Evolutionary conservation across 345 rosid species (phyloP).

Genomic region (Triadica sebifera): DNA sequence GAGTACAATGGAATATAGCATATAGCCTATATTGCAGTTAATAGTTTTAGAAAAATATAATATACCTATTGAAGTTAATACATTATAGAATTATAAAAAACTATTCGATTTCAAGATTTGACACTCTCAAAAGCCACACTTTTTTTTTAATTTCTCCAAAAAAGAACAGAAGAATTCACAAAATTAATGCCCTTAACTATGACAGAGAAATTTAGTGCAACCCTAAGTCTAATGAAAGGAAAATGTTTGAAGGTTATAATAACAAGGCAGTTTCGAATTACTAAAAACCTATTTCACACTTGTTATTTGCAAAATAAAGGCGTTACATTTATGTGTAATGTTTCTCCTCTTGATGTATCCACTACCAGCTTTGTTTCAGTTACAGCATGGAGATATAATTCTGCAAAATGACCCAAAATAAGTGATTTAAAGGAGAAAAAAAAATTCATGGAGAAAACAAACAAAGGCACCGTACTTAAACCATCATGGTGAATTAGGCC

Average conservation of each 20-base stretch:
- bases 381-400: slow-evolving; percentile 70
- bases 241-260: not conserved
- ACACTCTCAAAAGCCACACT: not conserved
- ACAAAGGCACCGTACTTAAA: not conserved
- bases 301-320: not conserved
- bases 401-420: slow-evolving; percentile 32
- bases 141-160: not conserved
- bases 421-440: not conserved
- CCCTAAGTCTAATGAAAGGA: not conserved
- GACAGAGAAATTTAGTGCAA: slow-evolving; percentile 5
- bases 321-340: slow-evolving; percentile 77
- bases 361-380: slow-evolving; percentile 92
- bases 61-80: no score
- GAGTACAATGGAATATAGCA: not conserved
- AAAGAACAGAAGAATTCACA: not conserved
- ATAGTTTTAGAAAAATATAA: not conserved
- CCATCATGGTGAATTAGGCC: not conserved
- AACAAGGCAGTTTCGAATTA: no score
- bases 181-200: no score
- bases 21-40: not conserved
- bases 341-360: slow-evolving; percentile 94
- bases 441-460: not conserved
- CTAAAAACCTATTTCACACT: not conserved
- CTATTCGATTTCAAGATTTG: not conserved
- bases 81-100: not conserved